Percentiles rank a stretch among this genome's conserved stretches.
phyloP scores from a whole-genome alignment of 495 filamentous ascomycete genomes.

The Apiosordaria backusii region DNA sequence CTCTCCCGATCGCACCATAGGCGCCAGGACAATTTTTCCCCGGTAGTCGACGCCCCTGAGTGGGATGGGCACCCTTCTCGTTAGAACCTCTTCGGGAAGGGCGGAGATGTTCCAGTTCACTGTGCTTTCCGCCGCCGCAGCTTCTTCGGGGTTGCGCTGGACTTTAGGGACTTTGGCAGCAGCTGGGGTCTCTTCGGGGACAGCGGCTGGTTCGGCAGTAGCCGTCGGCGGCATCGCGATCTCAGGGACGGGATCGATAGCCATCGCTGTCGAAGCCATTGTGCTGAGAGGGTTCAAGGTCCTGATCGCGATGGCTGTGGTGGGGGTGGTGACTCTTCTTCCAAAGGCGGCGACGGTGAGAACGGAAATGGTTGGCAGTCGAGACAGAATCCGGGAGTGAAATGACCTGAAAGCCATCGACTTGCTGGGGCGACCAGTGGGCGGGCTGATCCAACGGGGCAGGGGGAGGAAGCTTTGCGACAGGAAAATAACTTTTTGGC shows the following conservation, averaged over 20 bases:
- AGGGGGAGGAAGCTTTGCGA: not conserved
- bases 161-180: not conserved
- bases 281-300: not conserved
- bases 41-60: slow-evolving; percentile 87
- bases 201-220: not conserved
- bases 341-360: not conserved
- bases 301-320: not conserved
- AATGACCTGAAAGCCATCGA: slow-evolving; percentile 8
- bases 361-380: not conserved
- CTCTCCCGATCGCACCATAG: slow-evolving; percentile 96
- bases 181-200: not conserved
- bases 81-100: slow-evolving; percentile 34
- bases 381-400: not conserved
- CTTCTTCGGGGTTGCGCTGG: not conserved
- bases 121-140: slow-evolving; percentile 52
- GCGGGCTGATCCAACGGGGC: not conserved
- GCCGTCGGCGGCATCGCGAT: not conserved
- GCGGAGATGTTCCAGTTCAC: slow-evolving; percentile 6
- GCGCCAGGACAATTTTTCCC: slow-evolving; percentile 88
- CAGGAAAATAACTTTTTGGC: not conserved
- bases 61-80: slow-evolving; percentile 66
- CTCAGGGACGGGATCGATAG: not conserved
- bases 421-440: not conserved
- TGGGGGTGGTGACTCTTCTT: not conserved
- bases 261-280: not conserved